Base-by-base conservation (phyloP, 768 basidiomycete genomes). In the Coprinopsis cinerea region DNA sequence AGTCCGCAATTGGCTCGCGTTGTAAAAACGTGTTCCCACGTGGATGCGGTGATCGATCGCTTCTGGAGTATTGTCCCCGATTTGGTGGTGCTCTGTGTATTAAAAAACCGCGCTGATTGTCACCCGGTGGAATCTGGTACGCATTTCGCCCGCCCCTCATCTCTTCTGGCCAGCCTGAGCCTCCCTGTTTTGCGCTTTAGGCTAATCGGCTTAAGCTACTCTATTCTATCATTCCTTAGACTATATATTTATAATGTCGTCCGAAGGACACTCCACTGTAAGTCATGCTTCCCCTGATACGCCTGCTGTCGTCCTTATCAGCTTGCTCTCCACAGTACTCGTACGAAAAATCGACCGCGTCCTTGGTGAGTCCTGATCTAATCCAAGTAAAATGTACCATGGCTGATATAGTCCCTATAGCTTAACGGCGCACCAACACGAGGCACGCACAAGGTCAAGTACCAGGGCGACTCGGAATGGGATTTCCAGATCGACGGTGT, bases 401-500 rank as follows among this genome's bases (percentile, higher is more conserved):
- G 22, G 44, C n/a, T 34, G 6, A 35, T n/a, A n/a, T n/a, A n/a
- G n/a, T n/a, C n/a, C n/a, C n/a, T n/a, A n/a, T 35, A n/a, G 25
- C 42, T 45, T 39, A 14, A 25, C 24, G 24, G 3, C 26, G 17
- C 2, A 4, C 63, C 69, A 26, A 63, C 71, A 2, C 58, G 56
- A 15, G 83, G 83, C 47, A 77, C 74, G 1, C 76, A 81, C 54
- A 82, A 81, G 67, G 72, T 88, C 35, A 83, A 79, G 64, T 88
- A 85, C 57, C 70, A 72, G 22, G 69, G 73, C 23, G 69, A 75
- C 34, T 73, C 78, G 14, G 75, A 79, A 52, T 86, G 83, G 78
- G 87, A 89, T 59, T 84, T 81, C 58, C 61, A 73, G 43, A 68
- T 85, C 55, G 77, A 85, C 53, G 71, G 73, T 14, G 71, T 74